Percentiles rank a stretch among this genome's conserved stretches.
phyloP scores from a whole-genome alignment of 257 asterid genomes.

The Eustoma russellianum region DNA sequence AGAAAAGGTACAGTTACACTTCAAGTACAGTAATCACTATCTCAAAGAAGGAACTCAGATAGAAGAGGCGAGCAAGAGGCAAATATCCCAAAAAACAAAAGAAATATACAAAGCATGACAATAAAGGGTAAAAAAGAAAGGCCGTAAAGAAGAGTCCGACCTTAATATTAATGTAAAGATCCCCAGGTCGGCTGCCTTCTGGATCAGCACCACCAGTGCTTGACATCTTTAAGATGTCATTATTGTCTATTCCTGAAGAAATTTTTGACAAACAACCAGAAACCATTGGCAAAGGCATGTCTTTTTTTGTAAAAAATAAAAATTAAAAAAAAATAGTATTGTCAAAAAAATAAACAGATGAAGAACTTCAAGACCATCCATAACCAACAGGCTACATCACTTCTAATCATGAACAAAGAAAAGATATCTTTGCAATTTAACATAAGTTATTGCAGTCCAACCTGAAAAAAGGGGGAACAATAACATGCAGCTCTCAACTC shows the following conservation, averaged over 20 bases:
- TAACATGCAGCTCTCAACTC: too few species aligned
- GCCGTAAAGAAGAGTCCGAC: slow-evolving; percentile 23
- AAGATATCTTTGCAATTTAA: too few species aligned
- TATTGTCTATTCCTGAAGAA: slow-evolving; percentile 71
- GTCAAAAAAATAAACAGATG: too few species aligned
- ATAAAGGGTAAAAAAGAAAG: not conserved
- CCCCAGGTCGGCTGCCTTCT: slow-evolving; percentile 84
- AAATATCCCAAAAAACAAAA: not conserved
- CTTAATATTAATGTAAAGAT: slow-evolving; percentile 70
- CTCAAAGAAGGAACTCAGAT: not conserved
- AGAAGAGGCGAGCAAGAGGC: not conserved
- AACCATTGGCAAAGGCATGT: not conserved
- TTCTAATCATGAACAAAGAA: too few species aligned
- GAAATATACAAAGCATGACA: slow-evolving; percentile 2
- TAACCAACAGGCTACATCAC: too few species aligned
- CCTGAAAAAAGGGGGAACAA: too few species aligned
- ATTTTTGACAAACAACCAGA: slow-evolving; percentile 1
- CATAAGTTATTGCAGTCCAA: too few species aligned
- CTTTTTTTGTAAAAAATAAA: too few species aligned
- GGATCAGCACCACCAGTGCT: slow-evolving; percentile 94
- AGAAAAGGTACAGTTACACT: slow-evolving; percentile 10
- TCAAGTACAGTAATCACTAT: not conserved
- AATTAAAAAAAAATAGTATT: too few species aligned
- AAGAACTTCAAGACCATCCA: too few species aligned
- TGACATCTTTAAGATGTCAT: slow-evolving; percentile 57